A percentile compares a stretch with the other conserved stretches of the same genome.
Evolutionary conservation across 2,329 filamentous ascomycete genomes (phyloP).

Genomic region (Ophiostoma australiae): DNA sequence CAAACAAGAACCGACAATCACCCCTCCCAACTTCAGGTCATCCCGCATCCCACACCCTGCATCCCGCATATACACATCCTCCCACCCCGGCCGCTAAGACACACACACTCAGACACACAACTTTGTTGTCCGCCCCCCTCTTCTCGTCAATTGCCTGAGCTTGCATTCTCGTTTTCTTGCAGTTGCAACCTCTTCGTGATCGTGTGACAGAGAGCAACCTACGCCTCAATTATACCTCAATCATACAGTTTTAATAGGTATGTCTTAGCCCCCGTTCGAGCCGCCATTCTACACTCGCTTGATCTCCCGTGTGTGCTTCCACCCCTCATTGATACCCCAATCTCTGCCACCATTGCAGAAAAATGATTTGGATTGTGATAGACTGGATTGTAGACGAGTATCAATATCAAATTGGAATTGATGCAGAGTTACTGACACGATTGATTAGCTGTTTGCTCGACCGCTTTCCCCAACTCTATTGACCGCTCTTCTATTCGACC

Average conservation of each 20-base stretch:
- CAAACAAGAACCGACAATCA: neutral
- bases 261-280: neutral
- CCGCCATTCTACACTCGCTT: neutral
- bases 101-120: neutral
- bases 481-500: neutral
- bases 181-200: neutral
- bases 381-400: neutral
- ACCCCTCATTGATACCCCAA: neutral
- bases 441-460: neutral
- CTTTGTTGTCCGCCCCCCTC: neutral
- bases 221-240: neutral
- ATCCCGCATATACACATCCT: neutral
- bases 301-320: neutral
- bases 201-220: neutral
- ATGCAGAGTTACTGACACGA: neutral
- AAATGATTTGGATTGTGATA: neutral
- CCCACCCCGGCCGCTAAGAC: slow-evolving; percentile 1
- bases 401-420: neutral
- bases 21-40: neutral
- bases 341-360: neutral
- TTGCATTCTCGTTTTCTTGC: neutral
- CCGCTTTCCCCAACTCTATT: neutral
- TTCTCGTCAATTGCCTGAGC: neutral
- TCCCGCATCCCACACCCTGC: neutral
- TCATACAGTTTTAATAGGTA: neutral